A percentile compares a stretch with the other conserved stretches of the same genome.
Conservation (phyloP, 2,329 filamentous ascomycete genomes). For the Onygenales sp. region DNA sequence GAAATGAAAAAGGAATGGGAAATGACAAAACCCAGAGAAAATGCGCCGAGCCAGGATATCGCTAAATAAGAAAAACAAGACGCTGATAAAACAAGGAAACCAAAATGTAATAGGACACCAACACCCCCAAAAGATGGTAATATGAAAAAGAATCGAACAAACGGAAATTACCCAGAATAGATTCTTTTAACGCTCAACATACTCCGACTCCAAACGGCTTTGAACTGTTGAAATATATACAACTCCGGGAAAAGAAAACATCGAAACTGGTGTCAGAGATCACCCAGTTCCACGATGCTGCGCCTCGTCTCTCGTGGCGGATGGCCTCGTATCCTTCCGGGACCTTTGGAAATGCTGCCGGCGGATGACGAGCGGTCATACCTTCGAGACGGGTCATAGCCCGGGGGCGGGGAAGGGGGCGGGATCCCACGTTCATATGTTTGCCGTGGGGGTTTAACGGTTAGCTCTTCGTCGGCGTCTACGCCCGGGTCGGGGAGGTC, state of each 20-base stretch:
- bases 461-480: slow-evolving; percentile 15
- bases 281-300: slow-evolving; percentile 7
- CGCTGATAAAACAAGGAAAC: too few relatives aligned
- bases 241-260: background rate
- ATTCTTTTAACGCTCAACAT: background rate
- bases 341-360: background rate
- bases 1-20: too few relatives aligned
- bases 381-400: slow-evolving; percentile 1
- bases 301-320: background rate
- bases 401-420: slow-evolving; percentile 2
- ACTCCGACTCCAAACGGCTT: background rate
- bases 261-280: slow-evolving; percentile 3
- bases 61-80: too few relatives aligned
- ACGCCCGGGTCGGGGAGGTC: slow-evolving; percentile 16
- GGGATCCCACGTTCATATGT: slow-evolving; percentile 7
- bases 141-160: too few relatives aligned
- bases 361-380: background rate
- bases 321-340: background rate
- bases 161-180: too few relatives aligned
- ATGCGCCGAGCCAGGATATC: too few relatives aligned
- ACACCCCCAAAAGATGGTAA: too few relatives aligned
- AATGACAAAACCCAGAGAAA: too few relatives aligned
- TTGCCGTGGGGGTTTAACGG: slow-evolving; percentile 10
- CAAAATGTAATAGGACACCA: too few relatives aligned
- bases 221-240: background rate